Percentiles rank a stretch among this genome's conserved stretches.
Conservation (phyloP, 306 rosid species). For the Quercus dentata region DNA sequence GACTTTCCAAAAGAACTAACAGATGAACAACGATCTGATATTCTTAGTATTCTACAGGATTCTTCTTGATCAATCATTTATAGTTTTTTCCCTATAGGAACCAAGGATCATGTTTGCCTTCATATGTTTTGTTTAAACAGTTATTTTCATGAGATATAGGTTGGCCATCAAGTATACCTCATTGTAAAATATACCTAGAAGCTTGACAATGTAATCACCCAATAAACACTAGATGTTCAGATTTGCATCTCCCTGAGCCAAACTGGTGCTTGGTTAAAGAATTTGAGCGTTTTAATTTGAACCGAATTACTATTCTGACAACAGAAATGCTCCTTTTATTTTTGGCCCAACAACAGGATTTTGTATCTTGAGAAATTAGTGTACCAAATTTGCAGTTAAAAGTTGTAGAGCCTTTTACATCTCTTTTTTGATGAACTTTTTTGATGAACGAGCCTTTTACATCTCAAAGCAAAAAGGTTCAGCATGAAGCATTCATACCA, state of each 20-base stretch:
- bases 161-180: not conserved
- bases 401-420: not conserved
- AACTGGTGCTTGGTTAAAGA: not conserved
- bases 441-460: not conserved
- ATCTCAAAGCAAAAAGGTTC: not conserved
- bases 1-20: constrained; percentile 62
- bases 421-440: not conserved
- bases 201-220: not conserved
- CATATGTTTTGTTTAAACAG: not conserved
- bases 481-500: not conserved
- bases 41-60: constrained; percentile 44
- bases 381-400: not conserved
- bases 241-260: not conserved
- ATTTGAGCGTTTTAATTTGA: not conserved
- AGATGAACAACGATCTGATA: constrained; percentile 49
- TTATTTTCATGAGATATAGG: not conserved
- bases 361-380: not conserved
- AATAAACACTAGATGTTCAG: not conserved
- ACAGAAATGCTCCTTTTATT: not conserved
- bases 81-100: not conserved
- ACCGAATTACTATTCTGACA: not conserved
- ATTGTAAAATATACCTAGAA: not conserved
- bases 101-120: not conserved
- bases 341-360: not conserved
- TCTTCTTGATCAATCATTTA: constrained; percentile 10